These are phyloP conservation scores for Sonneratia alba DNA, from an alignment of 345 rosid species.

Conservation along the genomic window DNA sequence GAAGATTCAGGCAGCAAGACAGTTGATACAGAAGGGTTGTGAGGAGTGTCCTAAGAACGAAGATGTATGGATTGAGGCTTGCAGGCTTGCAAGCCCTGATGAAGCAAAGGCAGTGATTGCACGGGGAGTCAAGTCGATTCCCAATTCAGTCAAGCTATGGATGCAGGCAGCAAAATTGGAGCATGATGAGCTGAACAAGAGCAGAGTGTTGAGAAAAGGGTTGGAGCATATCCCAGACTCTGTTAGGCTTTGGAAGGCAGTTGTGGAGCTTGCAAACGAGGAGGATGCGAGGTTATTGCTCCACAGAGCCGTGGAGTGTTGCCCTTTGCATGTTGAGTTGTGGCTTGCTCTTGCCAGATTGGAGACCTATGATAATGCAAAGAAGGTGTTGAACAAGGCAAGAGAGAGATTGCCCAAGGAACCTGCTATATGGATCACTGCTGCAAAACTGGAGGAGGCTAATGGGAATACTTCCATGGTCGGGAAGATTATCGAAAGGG, in stretches of 20 bases:
- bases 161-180: constrained; percentile 83
- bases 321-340: constrained; percentile 80
- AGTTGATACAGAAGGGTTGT: constrained; percentile 72
- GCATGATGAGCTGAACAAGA: constrained; percentile 55
- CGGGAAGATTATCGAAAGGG: constrained; percentile 83
- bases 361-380: constrained; percentile 68
- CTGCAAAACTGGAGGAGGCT: constrained; percentile 95
- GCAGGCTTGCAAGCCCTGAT: constrained; percentile 73
- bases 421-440: constrained; percentile 90
- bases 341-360: constrained; percentile 86
- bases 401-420: constrained; percentile 67
- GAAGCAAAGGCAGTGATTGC: constrained; percentile 93
- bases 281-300: constrained; percentile 71
- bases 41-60: constrained; percentile 90
- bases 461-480: constrained; percentile 70
- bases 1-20: constrained; percentile 72
- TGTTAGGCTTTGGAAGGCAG: constrained; percentile 86
- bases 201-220: constrained; percentile 82
- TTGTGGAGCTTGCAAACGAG: constrained; percentile 68
- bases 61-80: constrained; percentile 93
- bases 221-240: constrained; percentile 81
- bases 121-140: constrained; percentile 67
- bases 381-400: constrained; percentile 68
- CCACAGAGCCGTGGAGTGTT: constrained; percentile 88
- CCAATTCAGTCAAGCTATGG: constrained; percentile 87